Conservation (phyloP, 352 stramenopile species). For the Pythium aquatile region DNA sequence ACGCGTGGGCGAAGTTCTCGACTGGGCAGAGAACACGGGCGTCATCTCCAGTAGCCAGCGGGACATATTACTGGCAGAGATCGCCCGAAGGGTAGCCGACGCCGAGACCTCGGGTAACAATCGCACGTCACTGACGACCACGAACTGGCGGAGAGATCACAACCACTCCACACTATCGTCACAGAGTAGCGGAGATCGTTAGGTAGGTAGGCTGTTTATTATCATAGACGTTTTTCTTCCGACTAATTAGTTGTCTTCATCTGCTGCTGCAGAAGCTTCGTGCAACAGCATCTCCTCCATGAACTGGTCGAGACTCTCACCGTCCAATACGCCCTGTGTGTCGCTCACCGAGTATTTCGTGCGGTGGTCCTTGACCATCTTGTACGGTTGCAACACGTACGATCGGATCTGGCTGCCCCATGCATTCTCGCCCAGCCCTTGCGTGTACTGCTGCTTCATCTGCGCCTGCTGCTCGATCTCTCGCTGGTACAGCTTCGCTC, state of each 20-base stretch:
- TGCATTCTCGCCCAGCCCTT: constrained; percentile 71
- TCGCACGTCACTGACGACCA: constrained; percentile 10
- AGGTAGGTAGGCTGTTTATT: neutral
- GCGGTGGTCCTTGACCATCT: constrained; percentile 96
- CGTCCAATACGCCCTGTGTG: constrained; percentile 89
- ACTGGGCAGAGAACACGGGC: constrained; percentile 75
- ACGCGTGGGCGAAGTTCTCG: constrained; percentile 78
- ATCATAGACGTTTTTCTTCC: neutral
- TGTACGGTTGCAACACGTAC: constrained; percentile 98
- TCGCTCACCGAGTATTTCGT: constrained; percentile 90
- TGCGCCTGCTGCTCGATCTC: constrained; percentile 53
- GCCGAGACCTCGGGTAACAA: constrained; percentile 14
- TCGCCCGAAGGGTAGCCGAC: constrained; percentile 62
- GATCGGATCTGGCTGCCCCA: constrained; percentile 94
- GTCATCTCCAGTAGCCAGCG: constrained; percentile 70
- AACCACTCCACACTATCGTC: constrained; percentile 11
- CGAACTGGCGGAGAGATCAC: constrained; percentile 8
- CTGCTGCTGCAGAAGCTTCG: constrained; percentile 22
- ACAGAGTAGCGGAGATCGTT: constrained; percentile 20
- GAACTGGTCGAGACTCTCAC: constrained; percentile 72
- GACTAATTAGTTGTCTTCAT: constrained; percentile 1
- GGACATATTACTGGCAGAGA: constrained; percentile 70
- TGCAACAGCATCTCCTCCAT: constrained; percentile 75
- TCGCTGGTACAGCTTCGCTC: constrained; percentile 69
- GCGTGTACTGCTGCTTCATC: constrained; percentile 50